Base-by-base conservation (phyloP, 169 alveolate genomes). In the Eimeria zaria region DNA sequence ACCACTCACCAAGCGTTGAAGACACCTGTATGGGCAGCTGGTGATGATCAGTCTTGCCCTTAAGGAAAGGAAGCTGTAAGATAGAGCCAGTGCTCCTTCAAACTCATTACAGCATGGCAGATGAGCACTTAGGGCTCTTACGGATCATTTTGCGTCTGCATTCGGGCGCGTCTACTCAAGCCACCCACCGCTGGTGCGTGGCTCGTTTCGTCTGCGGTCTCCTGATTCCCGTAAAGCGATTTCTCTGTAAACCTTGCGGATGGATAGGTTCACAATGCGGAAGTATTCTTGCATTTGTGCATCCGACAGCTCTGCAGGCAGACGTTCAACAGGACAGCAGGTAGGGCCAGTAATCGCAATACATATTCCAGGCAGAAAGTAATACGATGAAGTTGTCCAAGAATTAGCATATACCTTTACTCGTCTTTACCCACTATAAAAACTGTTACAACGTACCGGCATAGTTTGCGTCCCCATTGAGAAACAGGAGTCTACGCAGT, bases 211-310 rank as follows among this genome's bases (percentile, higher is more conserved):
- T 36, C 36, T 60, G 69, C 94, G 67, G 81, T 67, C 84, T 20
- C 94, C 94, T 7, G 96, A 76, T 71, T 94, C 96, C 51, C 88
- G 51, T 44, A 94, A 60, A 44, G 96, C 96, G 3, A 94, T 76
- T 48, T 94, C 94, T n/a, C 96, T 71, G 87, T 94, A 94, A n/a
- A 94, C 96, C 53, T 89, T 88, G 58, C 96, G 96, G 81, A 94
- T 89, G 27, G 96, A 88, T 55, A 81, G 71, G 89, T 94, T 94
- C 48, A 94, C 96, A 33, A 76, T 39, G 71, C 96, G 96, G 96
- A 94, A 94, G 62, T 69, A 83, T n/a, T 94, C 96, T 64, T 94
- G 96, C 94, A 94, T 73, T 44, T 87, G 94, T 20, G 94, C 46
- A 24, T 87, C 94, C 6, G 94, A 87, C 48, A 87, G 71, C 71